Evolutionary conservation across 208 protist species (phyloP).

Genomic region (Endotrypanum monterogeii): DNA sequence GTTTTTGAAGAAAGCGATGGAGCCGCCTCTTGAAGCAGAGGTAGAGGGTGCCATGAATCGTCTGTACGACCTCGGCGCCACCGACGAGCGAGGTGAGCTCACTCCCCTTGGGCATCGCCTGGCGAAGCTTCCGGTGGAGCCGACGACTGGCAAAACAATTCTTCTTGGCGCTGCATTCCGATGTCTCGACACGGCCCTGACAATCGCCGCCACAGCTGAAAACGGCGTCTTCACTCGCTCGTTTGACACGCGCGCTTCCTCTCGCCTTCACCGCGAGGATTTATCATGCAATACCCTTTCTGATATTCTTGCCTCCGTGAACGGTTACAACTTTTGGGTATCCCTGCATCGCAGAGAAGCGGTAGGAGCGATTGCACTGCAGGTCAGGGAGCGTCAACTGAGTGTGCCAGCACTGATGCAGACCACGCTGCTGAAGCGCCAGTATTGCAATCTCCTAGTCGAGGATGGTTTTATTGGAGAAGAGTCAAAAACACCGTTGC

Average conservation of each 20-base stretch:
- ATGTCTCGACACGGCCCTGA: constrained; percentile 94
- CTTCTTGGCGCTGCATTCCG: constrained; percentile 88
- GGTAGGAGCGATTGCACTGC: constrained; percentile 38
- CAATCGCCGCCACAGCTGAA: constrained; percentile 83
- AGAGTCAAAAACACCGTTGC: neutral
- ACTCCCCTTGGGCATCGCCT: constrained; percentile 88
- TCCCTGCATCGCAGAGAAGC: constrained; percentile 40
- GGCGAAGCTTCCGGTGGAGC: constrained; percentile 75
- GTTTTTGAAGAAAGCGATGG: constrained; percentile 76
- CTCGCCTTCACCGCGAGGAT: constrained; percentile 75
- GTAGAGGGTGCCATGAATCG: constrained; percentile 68
- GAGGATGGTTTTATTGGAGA: constrained; percentile 50
- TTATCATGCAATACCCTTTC: constrained; percentile 74
- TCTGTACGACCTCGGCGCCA: constrained; percentile 77
- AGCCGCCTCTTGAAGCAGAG: constrained; percentile 61
- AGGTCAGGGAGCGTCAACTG: constrained; percentile 58
- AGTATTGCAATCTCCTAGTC: constrained; percentile 71
- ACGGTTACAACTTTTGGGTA: constrained; percentile 92
- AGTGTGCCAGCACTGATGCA: constrained; percentile 63
- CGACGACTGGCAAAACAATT: constrained; percentile 90
- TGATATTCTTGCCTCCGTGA: constrained; percentile 84
- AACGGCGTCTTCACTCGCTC: constrained; percentile 63
- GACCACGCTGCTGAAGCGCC: constrained; percentile 66
- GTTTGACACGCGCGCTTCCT: constrained; percentile 50
- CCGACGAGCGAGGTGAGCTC: constrained; percentile 75